Conservation (phyloP, 441 rosid genomes). For the Theobroma grandiflorum region DNA sequence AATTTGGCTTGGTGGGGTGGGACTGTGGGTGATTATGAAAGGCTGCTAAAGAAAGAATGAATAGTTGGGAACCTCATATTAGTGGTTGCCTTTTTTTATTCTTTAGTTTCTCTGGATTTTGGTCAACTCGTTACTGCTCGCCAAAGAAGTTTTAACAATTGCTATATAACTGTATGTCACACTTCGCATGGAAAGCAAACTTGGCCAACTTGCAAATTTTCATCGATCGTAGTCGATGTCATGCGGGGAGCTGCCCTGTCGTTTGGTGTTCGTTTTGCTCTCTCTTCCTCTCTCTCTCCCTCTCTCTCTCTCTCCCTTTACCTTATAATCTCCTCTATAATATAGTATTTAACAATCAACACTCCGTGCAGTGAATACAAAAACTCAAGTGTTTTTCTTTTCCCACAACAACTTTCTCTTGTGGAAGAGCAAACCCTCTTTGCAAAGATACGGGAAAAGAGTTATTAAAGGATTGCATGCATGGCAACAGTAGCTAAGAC, state of each 20-base stretch:
- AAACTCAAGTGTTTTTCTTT: background rate
- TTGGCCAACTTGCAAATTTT: no score
- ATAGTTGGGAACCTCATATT: background rate
- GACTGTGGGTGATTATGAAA: background rate
- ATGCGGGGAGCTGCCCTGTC: background rate
- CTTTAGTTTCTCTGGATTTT: background rate
- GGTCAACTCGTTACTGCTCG: background rate
- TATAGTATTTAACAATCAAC: background rate
- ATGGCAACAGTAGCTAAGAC: constrained; percentile 47
- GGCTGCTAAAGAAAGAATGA: background rate
- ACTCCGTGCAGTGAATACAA: background rate
- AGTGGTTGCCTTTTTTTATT: background rate
- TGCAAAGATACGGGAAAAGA: constrained; percentile 13
- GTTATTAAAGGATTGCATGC: constrained; percentile 32
- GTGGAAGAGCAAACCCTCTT: background rate
- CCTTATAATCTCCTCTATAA: background rate
- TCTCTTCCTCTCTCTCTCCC: background rate
- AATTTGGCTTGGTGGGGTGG: background rate
- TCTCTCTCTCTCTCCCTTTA: background rate
- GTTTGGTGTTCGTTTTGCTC: background rate
- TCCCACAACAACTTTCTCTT: background rate
- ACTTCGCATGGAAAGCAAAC: background rate
- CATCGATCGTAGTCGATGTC: no score
- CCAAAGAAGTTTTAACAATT: background rate
- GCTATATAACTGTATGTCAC: background rate